Evolutionary conservation across 805 yeast species (phyloP).

Genomic region (Yarrowia divulgata): DNA sequence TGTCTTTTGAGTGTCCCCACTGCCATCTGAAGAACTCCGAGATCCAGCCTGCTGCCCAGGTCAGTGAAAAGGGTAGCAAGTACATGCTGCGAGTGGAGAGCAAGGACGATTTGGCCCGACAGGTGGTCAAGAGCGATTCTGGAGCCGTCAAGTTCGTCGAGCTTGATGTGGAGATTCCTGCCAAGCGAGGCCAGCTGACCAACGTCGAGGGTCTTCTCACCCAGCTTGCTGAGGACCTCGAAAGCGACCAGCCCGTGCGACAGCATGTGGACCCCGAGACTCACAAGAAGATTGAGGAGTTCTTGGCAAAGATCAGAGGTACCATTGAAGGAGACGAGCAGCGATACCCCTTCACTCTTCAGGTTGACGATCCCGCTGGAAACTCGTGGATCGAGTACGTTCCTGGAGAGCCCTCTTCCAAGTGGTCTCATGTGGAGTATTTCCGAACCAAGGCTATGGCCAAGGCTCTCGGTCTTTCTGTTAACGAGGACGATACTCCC

Average conservation of each 20-base stretch:
- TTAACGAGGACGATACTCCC: slow-evolving; percentile 63
- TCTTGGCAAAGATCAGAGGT: slow-evolving; percentile 65
- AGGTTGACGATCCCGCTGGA: slow-evolving; percentile 92
- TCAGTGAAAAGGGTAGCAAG: slow-evolving; percentile 86
- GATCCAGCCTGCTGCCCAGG: slow-evolving; percentile 92
- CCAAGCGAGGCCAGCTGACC: slow-evolving; percentile 91
- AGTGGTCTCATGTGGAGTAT: slow-evolving; percentile 87
- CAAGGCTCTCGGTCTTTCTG: slow-evolving; percentile 78
- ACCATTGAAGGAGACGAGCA: slow-evolving; percentile 71
- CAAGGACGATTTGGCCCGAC: slow-evolving; percentile 81
- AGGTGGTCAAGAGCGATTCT: slow-evolving; percentile 88
- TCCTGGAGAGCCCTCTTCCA: slow-evolving; percentile 87
- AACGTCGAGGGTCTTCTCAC: slow-evolving; percentile 86
- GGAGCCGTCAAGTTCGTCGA: slow-evolving; percentile 82
- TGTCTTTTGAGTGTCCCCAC: slow-evolving; percentile 96
- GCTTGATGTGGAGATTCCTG: slow-evolving; percentile 92
- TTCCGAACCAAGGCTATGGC: slow-evolving; percentile 87
- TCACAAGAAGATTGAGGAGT: slow-evolving; percentile 72
- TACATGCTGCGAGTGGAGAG: slow-evolving; percentile 72
- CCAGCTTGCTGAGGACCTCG: slow-evolving; percentile 84
- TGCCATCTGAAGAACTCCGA: slow-evolving; percentile 92
- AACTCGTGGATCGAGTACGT: slow-evolving; percentile 93
- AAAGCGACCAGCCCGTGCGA: slow-evolving; percentile 82
- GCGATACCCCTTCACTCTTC: slow-evolving; percentile 76
- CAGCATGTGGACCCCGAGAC: slow-evolving; percentile 75